Evolutionary conservation across 2,329 filamentous ascomycete species (phyloP).

Genomic region (Plenodomus tracheiphilus): DNA sequence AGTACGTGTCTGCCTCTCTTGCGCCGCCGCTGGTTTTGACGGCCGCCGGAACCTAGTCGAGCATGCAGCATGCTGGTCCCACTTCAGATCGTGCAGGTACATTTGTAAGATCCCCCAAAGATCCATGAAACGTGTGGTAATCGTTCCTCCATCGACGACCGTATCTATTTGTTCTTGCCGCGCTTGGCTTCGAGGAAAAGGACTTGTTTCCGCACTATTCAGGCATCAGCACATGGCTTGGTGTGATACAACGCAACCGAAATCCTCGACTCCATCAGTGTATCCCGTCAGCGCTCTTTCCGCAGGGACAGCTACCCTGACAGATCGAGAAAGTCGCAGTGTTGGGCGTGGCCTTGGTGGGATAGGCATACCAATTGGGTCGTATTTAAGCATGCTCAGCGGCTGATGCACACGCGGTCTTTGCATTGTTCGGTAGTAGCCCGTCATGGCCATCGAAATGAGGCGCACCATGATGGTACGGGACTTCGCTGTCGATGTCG

Average conservation of each 20-base stretch:
- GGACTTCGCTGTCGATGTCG: conserved; percentile 69
- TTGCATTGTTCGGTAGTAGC: conserved; percentile 91
- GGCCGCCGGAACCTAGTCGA: neutral
- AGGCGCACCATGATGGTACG: conserved; percentile 92
- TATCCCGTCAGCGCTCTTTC: neutral
- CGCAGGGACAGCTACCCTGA: no score
- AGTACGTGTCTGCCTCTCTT: neutral
- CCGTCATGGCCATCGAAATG: conserved; percentile 97
- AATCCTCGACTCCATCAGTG: neutral
- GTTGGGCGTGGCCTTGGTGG: neutral
- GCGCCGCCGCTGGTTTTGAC: neutral
- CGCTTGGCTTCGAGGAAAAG: conserved; percentile 94
- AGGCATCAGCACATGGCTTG: conserved; percentile 17
- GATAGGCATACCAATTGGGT: conserved; percentile 76
- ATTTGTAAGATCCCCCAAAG: no score
- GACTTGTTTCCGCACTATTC: conserved; percentile 85
- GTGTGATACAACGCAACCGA: neutral
- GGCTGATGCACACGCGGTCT: conserved; percentile 80
- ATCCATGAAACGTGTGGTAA: neutral
- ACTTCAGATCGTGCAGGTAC: neutral
- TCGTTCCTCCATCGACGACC: neutral
- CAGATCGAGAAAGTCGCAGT: neutral
- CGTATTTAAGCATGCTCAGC: conserved; percentile 98
- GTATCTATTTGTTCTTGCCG: conserved; percentile 57
- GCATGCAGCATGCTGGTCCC: neutral